Conservation (phyloP, 1,284 basidiomycete species). For the Thecaphora frezii region DNA sequence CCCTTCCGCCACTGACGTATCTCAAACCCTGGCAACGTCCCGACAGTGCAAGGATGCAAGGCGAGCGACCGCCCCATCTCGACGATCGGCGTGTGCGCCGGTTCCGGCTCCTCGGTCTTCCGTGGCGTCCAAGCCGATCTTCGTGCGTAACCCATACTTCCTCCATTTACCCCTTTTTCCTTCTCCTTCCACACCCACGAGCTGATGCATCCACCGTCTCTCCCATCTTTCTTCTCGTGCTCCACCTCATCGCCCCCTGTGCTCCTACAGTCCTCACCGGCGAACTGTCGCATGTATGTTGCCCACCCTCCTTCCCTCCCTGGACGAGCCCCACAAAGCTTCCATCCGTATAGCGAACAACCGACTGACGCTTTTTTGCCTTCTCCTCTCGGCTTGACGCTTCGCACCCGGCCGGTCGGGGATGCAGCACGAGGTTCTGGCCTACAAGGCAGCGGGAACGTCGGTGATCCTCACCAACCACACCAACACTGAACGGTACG, state of each 20-base stretch:
- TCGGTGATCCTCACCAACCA: conserved; percentile 54
- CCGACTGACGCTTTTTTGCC: too few relatives aligned
- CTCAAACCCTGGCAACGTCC: too few relatives aligned
- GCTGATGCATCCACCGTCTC: too few relatives aligned
- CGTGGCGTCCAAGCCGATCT: conserved; percentile 40
- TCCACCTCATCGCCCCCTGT: background rate
- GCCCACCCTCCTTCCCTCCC: too few relatives aligned
- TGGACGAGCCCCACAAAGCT: too few relatives aligned
- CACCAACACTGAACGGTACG: conserved; percentile 52
- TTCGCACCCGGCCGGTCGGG: background rate
- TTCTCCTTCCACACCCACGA: background rate
- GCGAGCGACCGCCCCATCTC: conserved; percentile 24
- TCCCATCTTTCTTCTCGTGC: background rate
- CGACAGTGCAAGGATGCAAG: conserved; percentile 24
- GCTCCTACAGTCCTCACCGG: conserved; percentile 44
- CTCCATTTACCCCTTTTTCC: background rate
- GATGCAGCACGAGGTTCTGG: conserved; percentile 52
- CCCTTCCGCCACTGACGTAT: too few relatives aligned
- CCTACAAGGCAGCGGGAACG: conserved; percentile 45
- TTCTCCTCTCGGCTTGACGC: too few relatives aligned
- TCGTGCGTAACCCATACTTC: conserved; percentile 19
- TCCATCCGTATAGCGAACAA: too few relatives aligned
- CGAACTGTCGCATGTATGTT: conserved; percentile 48
- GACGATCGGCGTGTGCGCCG: conserved; percentile 51
- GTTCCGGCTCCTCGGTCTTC: conserved; percentile 49